Evolutionary conservation across 495 filamentous ascomycete genomes (phyloP), one percentile per base, ranked within the genome.

Genomic region (Aspergillus taichungensis): DNA sequence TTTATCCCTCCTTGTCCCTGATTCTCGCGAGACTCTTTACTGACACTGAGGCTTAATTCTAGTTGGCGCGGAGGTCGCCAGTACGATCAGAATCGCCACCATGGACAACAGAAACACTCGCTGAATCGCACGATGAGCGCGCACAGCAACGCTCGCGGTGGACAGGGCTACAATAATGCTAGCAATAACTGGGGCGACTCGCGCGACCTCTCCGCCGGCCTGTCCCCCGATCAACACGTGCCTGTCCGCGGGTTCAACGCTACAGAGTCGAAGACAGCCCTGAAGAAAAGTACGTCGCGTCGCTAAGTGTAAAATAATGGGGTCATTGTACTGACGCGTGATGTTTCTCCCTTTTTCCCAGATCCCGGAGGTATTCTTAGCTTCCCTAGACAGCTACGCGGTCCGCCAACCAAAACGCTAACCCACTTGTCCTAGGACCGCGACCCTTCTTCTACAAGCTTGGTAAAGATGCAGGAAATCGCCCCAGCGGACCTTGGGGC

Each of bases 231-330:
- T 7, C 67, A 64, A 38, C 71, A 75, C 51, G 57, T 67, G 18
- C 63, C 71, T 32, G 69, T 72, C 27, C 59, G 62, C 34, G 67
- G 63, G 6, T 76, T 75, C 59, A 76, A 76, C 46, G 61, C 68
- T 18, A 47, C 54, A 6, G 72, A 75, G 47, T 59, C 58, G n/a
- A 72, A 67, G 48, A 61, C 50, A 33, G 53, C 61, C 37, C 54
- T 76, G 18, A 71, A 59, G 54, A 63, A 48, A 59, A 58, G 69
- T 72, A 62, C 30, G 52, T 42, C 13, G 5, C 8, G 8, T 45
- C n/a, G 8, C 13, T 13, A 30, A 27, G 24, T 29, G 35, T 29
- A 18, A 13, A 18, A n/a, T 24, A 29, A 29, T 31, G 9, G 31
- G 29, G 30, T 13, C 7, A 34, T 12, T 14, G 6, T 8, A 28